These are phyloP conservation scores for Ceratocystis albifundus DNA, from an alignment of 2,329 filamentous ascomycete genomes.

Conservation along the genomic window DNA sequence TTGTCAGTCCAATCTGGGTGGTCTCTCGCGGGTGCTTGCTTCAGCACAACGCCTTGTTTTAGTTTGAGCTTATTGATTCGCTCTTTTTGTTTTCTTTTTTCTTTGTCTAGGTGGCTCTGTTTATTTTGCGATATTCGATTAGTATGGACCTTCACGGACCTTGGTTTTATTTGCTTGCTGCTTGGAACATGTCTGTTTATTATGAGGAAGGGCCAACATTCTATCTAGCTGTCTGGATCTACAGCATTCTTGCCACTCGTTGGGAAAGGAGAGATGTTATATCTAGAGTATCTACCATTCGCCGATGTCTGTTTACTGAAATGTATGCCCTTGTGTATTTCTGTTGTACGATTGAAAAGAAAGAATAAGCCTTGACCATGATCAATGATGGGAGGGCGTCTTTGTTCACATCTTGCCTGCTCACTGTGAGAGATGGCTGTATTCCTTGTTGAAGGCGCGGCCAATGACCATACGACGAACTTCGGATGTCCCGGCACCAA, in stretches of 20 bases:
- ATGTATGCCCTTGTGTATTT: background rate
- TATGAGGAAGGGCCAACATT: too few relatives aligned
- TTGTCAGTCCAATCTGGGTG: background rate
- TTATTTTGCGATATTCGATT: too few relatives aligned
- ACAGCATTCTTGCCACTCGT: background rate
- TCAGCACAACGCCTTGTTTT: background rate
- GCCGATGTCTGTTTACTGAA: background rate
- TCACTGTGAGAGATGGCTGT: conserved; percentile 33
- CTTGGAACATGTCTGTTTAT: too few relatives aligned
- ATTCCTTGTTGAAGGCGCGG: conserved; percentile 81
- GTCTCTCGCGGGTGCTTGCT: background rate
- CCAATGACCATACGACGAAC: conserved; percentile 91
- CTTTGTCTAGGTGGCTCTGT: background rate
- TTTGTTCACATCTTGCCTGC: background rate
- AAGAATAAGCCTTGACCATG: background rate
- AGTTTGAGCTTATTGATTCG: background rate
- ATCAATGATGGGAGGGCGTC: background rate
- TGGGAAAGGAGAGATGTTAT: background rate
- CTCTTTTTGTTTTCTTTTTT: background rate
- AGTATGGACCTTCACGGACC: too few relatives aligned
- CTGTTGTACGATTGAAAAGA: background rate
- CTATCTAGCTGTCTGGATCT: background rate
- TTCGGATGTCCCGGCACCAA: conserved; percentile 92
- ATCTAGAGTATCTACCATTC: background rate
- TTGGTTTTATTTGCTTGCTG: too few relatives aligned